Percentiles rank a stretch among this genome's conserved stretches.
These are phyloP conservation scores for Alternaria triticimaculans DNA, from an alignment of 2,329 filamentous ascomycete species.

Conservation along the genomic window DNA sequence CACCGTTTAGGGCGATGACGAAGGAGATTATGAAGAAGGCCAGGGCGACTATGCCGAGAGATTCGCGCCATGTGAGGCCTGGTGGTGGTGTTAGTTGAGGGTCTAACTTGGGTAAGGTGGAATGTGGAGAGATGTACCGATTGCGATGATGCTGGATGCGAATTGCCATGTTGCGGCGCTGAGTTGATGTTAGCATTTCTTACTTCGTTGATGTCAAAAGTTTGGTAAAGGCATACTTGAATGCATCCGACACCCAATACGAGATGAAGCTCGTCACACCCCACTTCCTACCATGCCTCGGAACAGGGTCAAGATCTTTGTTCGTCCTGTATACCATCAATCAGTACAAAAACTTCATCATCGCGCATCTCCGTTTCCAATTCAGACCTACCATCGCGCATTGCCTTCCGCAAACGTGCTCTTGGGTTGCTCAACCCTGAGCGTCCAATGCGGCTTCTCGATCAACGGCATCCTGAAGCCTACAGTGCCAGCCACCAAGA, in stretches of 20 bases:
- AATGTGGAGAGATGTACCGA: constrained; percentile 28
- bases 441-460: constrained; percentile 44
- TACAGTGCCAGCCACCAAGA: background rate
- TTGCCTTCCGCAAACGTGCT: constrained; percentile 56
- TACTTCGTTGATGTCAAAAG: background rate
- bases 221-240: constrained; percentile 48
- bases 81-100: background rate
- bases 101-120: too few relatives aligned
- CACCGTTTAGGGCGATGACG: constrained; percentile 68
- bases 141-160: constrained; percentile 47
- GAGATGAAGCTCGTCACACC: constrained; percentile 55
- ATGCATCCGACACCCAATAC: constrained; percentile 61
- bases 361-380: background rate
- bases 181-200: constrained; percentile 7
- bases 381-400: constrained; percentile 39
- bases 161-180: constrained; percentile 62
- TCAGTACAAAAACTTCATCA: background rate
- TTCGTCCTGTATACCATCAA: constrained; percentile 47
- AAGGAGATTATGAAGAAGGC: constrained; percentile 62
- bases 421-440: constrained; percentile 54
- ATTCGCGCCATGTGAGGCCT: constrained; percentile 64
- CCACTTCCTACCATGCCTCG: constrained; percentile 54
- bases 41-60: constrained; percentile 60
- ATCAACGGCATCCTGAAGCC: constrained; percentile 39
- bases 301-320: constrained; percentile 59